Evolutionary conservation across 2,329 filamentous ascomycete genomes (phyloP).

Genomic region (Pseudonectria buxi): DNA sequence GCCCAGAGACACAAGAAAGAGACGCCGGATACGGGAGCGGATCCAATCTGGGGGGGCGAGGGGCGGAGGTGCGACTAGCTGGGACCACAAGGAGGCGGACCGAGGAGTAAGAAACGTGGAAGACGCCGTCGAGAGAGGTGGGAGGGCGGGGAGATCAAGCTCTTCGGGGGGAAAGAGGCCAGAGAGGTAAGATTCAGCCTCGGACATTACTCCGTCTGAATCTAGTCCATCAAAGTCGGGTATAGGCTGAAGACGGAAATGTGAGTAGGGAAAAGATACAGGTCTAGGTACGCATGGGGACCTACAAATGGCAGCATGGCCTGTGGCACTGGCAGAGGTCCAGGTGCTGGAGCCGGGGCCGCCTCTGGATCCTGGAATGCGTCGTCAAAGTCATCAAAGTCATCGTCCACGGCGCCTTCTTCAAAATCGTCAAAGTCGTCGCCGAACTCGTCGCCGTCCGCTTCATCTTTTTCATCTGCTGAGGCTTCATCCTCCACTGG

Average conservation of each 20-base stretch:
- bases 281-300: conserved; percentile 11
- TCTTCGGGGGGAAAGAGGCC: conserved; percentile 56
- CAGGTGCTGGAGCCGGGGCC: conserved; percentile 20
- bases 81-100: conserved; percentile 89
- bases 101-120: conserved; percentile 77
- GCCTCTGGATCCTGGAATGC: conserved; percentile 55
- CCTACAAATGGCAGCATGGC: conserved; percentile 41
- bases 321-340: conserved; percentile 28
- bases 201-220: conserved; percentile 52
- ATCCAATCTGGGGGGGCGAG: conserved; percentile 98
- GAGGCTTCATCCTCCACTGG: conserved; percentile 8
- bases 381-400: conserved; percentile 67
- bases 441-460: conserved; percentile 43
- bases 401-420: conserved; percentile 47
- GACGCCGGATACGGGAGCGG: conserved; percentile 83
- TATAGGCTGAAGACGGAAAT: conserved; percentile 46
- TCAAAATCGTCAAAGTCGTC: conserved; percentile 59
- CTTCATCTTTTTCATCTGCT: conserved; percentile 24
- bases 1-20: conserved; percentile 92
- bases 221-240: conserved; percentile 60
- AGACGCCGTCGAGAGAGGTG: conserved; percentile 46
- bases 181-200: conserved; percentile 60
- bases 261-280: too few relatives aligned
- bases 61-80: conserved; percentile 89
- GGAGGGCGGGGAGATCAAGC: conserved; percentile 43